phyloP scores from a whole-genome alignment of 2,329 filamentous ascomycete species.

The Apiospora pterosperma region DNA sequence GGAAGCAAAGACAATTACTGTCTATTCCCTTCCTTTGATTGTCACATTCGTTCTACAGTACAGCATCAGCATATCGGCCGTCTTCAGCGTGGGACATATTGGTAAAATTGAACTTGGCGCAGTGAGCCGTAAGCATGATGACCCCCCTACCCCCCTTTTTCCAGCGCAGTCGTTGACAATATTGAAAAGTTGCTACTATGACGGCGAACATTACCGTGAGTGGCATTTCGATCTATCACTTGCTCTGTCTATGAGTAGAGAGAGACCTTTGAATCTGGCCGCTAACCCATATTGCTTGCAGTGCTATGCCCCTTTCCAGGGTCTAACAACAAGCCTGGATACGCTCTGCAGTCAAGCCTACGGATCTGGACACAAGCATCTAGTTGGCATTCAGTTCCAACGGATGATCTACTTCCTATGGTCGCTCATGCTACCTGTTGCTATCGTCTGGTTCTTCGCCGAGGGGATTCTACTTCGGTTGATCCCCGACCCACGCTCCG shows the following conservation, averaged over 20 bases:
- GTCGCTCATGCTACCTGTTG: constrained; percentile 67
- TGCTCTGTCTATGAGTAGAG: no score
- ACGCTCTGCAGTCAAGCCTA: constrained; percentile 94
- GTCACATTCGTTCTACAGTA: constrained; percentile 78
- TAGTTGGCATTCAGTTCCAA: constrained; percentile 82
- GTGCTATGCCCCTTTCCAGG: constrained; percentile 74
- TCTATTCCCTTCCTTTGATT: constrained; percentile 69
- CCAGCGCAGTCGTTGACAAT: constrained; percentile 11
- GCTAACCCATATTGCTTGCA: neutral
- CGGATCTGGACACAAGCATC: constrained; percentile 82
- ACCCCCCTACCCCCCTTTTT: neutral
- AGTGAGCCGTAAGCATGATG: constrained; percentile 44
- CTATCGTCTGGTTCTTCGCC: constrained; percentile 64
- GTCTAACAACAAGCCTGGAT: constrained; percentile 86
- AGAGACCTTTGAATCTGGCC: neutral
- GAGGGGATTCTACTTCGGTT: constrained; percentile 61
- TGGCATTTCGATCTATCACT: neutral
- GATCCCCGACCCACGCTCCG: constrained; percentile 69
- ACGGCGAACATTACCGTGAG: constrained; percentile 66
- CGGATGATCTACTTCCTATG: constrained; percentile 77
- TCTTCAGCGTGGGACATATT: constrained; percentile 74
- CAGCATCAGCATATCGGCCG: constrained; percentile 76
- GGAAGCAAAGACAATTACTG: constrained; percentile 75
- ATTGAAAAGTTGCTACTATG: constrained; percentile 61
- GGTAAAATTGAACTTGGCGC: constrained; percentile 68